Percentiles rank a stretch among this genome's conserved stretches.
phyloP scores from a whole-genome alignment of 1,284 basidiomycete species.

The Papiliotrema fonsecae region DNA sequence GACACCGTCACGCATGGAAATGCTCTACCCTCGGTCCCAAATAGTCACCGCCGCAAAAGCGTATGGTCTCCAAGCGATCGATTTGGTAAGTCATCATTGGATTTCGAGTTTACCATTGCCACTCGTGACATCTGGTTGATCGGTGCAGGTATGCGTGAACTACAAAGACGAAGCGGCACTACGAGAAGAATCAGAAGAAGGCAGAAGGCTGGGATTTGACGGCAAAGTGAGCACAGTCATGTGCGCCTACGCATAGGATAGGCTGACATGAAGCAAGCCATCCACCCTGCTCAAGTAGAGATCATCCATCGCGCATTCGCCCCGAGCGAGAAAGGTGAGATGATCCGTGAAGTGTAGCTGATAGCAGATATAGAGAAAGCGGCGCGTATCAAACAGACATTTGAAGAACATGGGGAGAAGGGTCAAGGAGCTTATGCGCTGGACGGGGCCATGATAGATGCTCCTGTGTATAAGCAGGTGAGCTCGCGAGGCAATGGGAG shows the following conservation, averaged over 20 bases:
- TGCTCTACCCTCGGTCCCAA: slow-evolving; percentile 79
- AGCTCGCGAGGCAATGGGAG: slow-evolving; percentile 13
- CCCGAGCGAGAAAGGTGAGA: slow-evolving; percentile 63
- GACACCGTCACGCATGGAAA: slow-evolving; percentile 66
- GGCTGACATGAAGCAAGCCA: slow-evolving; percentile 66
- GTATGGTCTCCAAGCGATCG: slow-evolving; percentile 76
- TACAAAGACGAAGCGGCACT: slow-evolving; percentile 73
- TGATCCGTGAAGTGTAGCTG: neutral
- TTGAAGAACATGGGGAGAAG: slow-evolving; percentile 36
- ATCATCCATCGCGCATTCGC: slow-evolving; percentile 74
- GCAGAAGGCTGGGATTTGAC: slow-evolving; percentile 70
- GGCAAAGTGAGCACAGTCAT: slow-evolving; percentile 60
- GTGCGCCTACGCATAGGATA: neutral
- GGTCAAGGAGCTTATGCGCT: slow-evolving; percentile 62
- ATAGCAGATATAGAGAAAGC: slow-evolving; percentile 70
- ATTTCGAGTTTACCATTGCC: no score
- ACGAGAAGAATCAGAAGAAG: slow-evolving; percentile 71
- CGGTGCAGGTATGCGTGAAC: slow-evolving; percentile 75
- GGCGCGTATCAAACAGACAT: slow-evolving; percentile 56
- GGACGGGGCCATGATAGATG: slow-evolving; percentile 79
- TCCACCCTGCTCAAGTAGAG: slow-evolving; percentile 81
- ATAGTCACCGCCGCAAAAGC: slow-evolving; percentile 81
- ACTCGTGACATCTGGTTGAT: neutral
- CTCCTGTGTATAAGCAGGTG: slow-evolving; percentile 83
- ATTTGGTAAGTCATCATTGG: slow-evolving; percentile 63